Percentiles rank a stretch among this genome's conserved stretches.
phyloP scores from a whole-genome alignment of 495 filamentous ascomycete species.

The Letharia lupina region DNA sequence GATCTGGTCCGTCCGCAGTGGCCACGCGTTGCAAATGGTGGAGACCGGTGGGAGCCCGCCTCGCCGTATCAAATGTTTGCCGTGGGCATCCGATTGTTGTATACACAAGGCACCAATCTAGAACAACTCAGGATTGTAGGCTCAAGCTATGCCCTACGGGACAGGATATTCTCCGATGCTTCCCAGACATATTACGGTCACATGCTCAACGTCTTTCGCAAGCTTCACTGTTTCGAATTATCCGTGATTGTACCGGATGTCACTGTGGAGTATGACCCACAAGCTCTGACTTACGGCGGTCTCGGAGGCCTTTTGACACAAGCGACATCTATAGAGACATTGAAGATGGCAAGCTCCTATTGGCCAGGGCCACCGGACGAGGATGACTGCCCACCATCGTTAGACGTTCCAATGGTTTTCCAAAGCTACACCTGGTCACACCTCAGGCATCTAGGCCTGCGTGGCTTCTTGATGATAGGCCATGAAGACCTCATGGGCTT shows the following conservation, averaged over 20 bases:
- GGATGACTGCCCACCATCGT: background rate
- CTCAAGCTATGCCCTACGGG: background rate
- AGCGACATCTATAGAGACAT: background rate
- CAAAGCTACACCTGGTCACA: background rate
- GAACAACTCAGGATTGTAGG: background rate
- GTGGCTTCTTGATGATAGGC: constrained; percentile 1
- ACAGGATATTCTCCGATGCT: background rate
- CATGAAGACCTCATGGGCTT: background rate
- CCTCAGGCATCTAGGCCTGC: background rate
- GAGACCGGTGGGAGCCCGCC: background rate
- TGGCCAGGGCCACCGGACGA: background rate
- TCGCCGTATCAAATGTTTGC: background rate
- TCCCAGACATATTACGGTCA: background rate
- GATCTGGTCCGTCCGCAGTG: background rate
- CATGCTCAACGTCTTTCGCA: background rate
- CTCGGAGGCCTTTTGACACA: background rate
- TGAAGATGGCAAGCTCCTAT: constrained; percentile 3
- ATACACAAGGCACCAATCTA: background rate
- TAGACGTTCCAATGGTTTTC: background rate
- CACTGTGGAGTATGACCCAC: background rate
- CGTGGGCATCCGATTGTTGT: background rate
- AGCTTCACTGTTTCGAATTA: background rate
- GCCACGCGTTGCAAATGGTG: background rate
- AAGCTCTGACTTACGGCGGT: background rate
- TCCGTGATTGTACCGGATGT: background rate